Conservation (phyloP, 441 rosid genomes). For the Francoa sonchifolia region DNA sequence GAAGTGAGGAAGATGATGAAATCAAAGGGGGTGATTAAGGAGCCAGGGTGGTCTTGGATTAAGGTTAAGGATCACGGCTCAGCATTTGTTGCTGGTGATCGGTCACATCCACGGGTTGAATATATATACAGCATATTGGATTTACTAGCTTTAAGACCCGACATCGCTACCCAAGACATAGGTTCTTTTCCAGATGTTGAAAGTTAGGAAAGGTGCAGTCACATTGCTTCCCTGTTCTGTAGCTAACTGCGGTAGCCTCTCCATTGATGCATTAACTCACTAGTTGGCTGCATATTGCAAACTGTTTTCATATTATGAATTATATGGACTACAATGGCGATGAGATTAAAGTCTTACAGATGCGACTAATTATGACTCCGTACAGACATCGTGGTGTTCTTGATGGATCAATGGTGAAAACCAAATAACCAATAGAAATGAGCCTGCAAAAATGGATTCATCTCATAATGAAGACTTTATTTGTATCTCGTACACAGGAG, state of each 20-base stretch:
- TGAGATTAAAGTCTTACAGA: no score
- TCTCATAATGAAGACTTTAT: no score
- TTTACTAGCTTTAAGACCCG: constrained; percentile 23
- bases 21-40: constrained; percentile 68
- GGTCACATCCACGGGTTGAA: constrained; percentile 36
- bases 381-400: no score
- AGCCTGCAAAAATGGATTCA: no score
- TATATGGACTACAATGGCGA: no score
- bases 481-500: no score
- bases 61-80: constrained; percentile 36
- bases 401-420: no score
- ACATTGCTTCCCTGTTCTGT: not conserved
- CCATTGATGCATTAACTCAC: no score
- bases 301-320: no score
- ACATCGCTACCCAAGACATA: constrained; percentile 15
- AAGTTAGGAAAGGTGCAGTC: constrained; percentile 5
- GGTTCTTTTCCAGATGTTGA: constrained; percentile 16
- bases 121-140: constrained; percentile 38
- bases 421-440: no score
- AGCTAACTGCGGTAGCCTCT: not conserved
- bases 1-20: constrained; percentile 49
- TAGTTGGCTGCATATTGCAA: no score
- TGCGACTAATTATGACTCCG: no score
- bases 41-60: constrained; percentile 75
- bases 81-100: constrained; percentile 57